These are phyloP conservation scores for Venturia carpophila DNA, from an alignment of 2,329 filamentous ascomycete genomes.

Conservation along the genomic window DNA sequence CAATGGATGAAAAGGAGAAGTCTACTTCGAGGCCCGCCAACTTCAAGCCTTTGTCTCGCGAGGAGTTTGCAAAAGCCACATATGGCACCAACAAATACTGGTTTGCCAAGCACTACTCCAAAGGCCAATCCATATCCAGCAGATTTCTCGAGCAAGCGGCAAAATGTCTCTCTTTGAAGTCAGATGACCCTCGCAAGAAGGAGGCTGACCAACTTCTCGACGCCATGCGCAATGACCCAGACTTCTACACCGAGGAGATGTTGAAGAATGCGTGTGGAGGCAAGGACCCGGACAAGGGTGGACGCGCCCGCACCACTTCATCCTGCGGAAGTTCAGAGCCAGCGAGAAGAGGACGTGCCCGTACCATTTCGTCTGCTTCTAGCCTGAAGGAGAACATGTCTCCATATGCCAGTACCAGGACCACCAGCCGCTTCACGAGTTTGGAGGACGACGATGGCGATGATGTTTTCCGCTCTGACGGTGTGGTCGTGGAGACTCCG, in stretches of 20 bases:
- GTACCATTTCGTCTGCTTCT: neutral
- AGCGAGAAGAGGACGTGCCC: neutral
- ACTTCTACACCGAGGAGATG: slow-evolving; percentile 11
- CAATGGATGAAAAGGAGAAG: neutral
- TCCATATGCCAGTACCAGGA: neutral
- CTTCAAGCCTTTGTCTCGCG: slow-evolving; percentile 7
- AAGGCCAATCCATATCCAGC: slow-evolving; percentile 1
- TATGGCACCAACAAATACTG: slow-evolving; percentile 7
- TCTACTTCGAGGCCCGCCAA: neutral
- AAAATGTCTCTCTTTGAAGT: neutral
- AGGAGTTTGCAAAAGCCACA: slow-evolving; percentile 1
- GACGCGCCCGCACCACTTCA: neutral
- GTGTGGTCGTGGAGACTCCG: neutral
- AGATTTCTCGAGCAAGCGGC: slow-evolving; percentile 3
- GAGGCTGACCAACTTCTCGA: slow-evolving; percentile 5
- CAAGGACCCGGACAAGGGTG: neutral
- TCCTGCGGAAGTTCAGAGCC: neutral
- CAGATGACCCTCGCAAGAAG: neutral
- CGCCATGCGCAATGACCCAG: slow-evolving; percentile 6
- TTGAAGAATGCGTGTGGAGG: neutral
- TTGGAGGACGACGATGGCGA: slow-evolving; percentile 2
- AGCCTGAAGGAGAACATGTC: neutral
- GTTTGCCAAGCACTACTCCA: slow-evolving; percentile 10
- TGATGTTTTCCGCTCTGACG: slow-evolving; percentile 5
- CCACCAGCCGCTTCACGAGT: neutral